Evolutionary conservation across 768 basidiomycete species (phyloP), one percentile per base, ranked within the genome.

Genomic region (Chalciporus piperatus): DNA sequence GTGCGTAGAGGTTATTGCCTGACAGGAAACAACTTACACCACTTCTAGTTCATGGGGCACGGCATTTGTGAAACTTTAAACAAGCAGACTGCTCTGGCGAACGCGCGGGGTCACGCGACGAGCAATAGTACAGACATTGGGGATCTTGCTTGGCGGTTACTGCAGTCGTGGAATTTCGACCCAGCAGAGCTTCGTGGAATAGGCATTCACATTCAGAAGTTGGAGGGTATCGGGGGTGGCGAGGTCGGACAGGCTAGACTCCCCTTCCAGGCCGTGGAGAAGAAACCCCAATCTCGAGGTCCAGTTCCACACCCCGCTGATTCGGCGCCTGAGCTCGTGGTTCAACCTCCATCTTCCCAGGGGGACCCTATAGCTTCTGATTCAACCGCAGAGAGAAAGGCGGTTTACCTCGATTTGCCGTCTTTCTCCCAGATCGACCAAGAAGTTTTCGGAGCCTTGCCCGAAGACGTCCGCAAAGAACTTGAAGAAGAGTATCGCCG

Each of bases 111-210:
- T 1, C 73, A 74, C 19, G 82, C 91, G 6, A 93, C 93, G 0
- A 85, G 81, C 62, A 86, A 97, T 55, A 71, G 78, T 13, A 76
- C 72, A 35, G 70, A 84, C 33, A 87, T 99, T 37, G 90, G 84
- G 0, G 78, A 84, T 22, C 83, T 85, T 54, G 87, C 91, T 6
- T 89, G 87, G 82, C 78, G 80, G 53, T 69, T 97, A 14, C 74
- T 96, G 27, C 75, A 80, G 58, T 77, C 80, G 1, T 84, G 93
- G 66, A 74, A 78, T 33, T 87, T 97, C 45, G 88, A 92, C 55
- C 84, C 93, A 0, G 81, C 75, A 52, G 96, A 98, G 55, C 72
- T 98, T n/a, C 79, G 96, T 19, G 96, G 96, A 1, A 81, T 98
- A 50, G 93, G 91, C 0, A 86, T 98, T 8, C 92, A 95, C 60